Evolutionary conservation across 208 protist species (phyloP), one percentile per base, ranked within the genome.

Genomic region (Leishmania gerbilli): DNA sequence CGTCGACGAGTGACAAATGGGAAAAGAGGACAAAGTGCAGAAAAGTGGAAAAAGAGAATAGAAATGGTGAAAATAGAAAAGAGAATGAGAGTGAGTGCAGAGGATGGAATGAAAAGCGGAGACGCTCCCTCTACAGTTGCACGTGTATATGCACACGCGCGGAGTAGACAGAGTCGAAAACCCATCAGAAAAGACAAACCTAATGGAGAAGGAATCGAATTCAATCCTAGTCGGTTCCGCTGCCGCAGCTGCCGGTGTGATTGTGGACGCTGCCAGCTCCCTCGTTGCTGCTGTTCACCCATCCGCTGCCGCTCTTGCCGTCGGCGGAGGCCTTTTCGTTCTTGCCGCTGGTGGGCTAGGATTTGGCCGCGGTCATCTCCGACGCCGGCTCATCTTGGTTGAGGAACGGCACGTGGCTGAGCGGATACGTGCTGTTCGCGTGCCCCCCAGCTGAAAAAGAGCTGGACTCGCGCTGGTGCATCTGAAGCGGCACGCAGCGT

Each of bases 191-290:
- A 72, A 7, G 49, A 13, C 2, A 1, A 71, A 31, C 47, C 11
- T 19, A 75, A 8, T 2, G 71, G n/a, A 58, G 1, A 34, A 51
- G 64, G 27, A 80, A 27, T 17, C n/a, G 31, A 34, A 34, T 56
- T 1, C 1, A 40, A 8, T 31, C 11, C 49, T 79, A 84, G 56
- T 88, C 85, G 40, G 79, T 82, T 27, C 79, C 82, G 65, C 76
- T 88, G 40, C 82, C 82, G 42, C 76, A 84, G 67, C 79, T 86
- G 51, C 79, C 82, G 42, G 79, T 80, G 24, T 88, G 67, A 5
- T 84, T 75, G 79, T 86, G 82, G 69, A 64, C 84, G 68, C 75
- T 85, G 76, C 74, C 78, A 40, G 81, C 27, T 1, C 76, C 81
- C 53, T 82, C 79, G 53, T 76, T 86, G 76, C 79, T 85, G 58